phyloP scores from a whole-genome alignment of 257 asterid species.

The Fraxinus excelsior region DNA sequence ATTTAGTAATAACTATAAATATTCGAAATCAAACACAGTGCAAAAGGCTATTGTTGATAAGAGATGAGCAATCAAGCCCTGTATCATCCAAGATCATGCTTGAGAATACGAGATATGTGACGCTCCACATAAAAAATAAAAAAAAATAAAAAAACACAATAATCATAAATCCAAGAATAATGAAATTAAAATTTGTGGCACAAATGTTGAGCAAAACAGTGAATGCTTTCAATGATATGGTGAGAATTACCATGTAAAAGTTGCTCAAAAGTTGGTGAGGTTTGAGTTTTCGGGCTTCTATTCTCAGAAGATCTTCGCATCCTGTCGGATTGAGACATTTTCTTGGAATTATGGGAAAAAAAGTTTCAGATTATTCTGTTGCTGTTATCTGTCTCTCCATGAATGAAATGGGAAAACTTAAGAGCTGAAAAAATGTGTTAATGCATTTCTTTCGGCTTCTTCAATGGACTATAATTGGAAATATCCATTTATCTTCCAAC shows the following conservation, averaged over 20 bases:
- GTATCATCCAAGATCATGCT: too few relatives aligned
- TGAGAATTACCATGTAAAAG: conserved; percentile 51
- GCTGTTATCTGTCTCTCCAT: not conserved
- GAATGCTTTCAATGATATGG: not conserved
- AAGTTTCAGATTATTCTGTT: not conserved
- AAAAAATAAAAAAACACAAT: not conserved
- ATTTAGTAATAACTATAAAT: not conserved
- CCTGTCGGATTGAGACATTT: conserved; percentile 61
- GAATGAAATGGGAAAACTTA: conserved; percentile 4
- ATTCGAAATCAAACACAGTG: not conserved
- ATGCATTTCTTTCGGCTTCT: conserved; percentile 41
- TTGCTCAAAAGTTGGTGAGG: conserved; percentile 63
- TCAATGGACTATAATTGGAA: conserved; percentile 28
- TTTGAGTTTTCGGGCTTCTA: conserved; percentile 38
- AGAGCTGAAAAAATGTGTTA: conserved; percentile 19
- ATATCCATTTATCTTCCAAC: not conserved
- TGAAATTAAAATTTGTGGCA: not conserved
- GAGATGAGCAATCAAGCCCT: too few relatives aligned
- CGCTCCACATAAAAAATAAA: too few relatives aligned
- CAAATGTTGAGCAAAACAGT: not conserved
- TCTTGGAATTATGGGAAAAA: not conserved
- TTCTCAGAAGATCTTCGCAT: conserved; percentile 34
- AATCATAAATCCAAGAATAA: not conserved
- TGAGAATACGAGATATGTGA: too few relatives aligned
- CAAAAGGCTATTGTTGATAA: too few relatives aligned